Evolutionary conservation across 2,329 filamentous ascomycete species (phyloP), one percentile per base, ranked within the genome.

Genomic region (Colletotrichum sidae): DNA sequence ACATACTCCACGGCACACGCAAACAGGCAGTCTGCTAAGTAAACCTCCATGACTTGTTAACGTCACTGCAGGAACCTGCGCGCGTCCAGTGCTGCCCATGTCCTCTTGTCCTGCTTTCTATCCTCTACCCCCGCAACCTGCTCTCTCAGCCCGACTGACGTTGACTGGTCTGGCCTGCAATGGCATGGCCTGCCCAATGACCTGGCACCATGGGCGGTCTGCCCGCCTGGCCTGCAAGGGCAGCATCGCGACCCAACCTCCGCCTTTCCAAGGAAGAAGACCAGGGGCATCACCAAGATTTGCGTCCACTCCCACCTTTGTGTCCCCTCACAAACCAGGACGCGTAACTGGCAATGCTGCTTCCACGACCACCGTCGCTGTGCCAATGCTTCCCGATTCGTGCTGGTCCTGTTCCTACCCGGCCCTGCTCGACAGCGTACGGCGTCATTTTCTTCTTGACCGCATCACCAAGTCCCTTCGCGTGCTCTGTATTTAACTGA

Each of bases 241-340:
- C 46, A 64, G 47, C 52, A 55, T 67, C 64, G 50, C 49, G 38
- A 52, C 64, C 64, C 64, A 67, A 65, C 60, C 64, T 67, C 64
- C 54, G 54, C 54, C 59, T 67, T 65, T 46, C 60, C 58, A 55
- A 55, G 49, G 41, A 55, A 55, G 49, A 46, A 55, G 54, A 57
- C 64, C 55, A 39, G 60, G 64, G 60, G 41, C 38, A 8, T 59
- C 54, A 67, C 39, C 64, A 67, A 65, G 60, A 52, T 60, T 67
- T 51, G 58, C 37, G 25, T 25, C 49, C 59, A 45, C 54, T 25
- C n/a, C 42, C 42, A 44, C 42, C 13, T 55, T 41, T 45, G 25
- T 47, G 38, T 17, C 49, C 49, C 54, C 53, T 51, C 47, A 38
- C 64, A 50, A 55, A 41, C 33, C 12, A 34, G 52, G 49, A 56